A percentile compares a stretch with the other conserved stretches of the same genome.
These are phyloP conservation scores for Cyclotella kingstonii DNA, from an alignment of 108 stramenopile species.

Conservation along the genomic window DNA sequence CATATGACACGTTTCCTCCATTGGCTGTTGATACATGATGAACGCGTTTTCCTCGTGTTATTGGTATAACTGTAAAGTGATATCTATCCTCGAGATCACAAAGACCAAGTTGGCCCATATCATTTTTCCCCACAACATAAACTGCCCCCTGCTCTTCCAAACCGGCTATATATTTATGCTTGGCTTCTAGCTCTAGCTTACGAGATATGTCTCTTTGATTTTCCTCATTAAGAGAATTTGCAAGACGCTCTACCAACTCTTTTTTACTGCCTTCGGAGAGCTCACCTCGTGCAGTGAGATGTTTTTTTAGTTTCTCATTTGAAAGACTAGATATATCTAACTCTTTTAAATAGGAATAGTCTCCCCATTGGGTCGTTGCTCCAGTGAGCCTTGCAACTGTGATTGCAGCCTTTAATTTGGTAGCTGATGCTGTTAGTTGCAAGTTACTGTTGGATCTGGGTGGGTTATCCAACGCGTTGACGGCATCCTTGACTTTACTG, in stretches of 20 bases:
- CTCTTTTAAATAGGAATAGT: slow-evolving; percentile 6
- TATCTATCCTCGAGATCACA: slow-evolving; percentile 57
- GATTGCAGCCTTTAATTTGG: slow-evolving; percentile 11
- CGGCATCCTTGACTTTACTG: not conserved
- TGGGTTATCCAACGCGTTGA: not conserved
- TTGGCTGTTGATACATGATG: slow-evolving; percentile 48
- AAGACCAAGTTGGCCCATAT: slow-evolving; percentile 65
- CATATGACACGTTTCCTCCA: slow-evolving; percentile 49
- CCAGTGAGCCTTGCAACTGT: not conserved
- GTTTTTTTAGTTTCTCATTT: slow-evolving; percentile 26
- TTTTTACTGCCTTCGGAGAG: slow-evolving; percentile 50
- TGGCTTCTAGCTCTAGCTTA: slow-evolving; percentile 57
- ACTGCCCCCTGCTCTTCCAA: slow-evolving; percentile 75
- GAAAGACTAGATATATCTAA: slow-evolving; percentile 32
- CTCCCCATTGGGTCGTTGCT: slow-evolving; percentile 18
- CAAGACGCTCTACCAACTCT: slow-evolving; percentile 49
- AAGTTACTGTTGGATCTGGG: not conserved
- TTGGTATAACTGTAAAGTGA: slow-evolving; percentile 50
- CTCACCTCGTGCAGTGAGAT: slow-evolving; percentile 58
- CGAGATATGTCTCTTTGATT: slow-evolving; percentile 47
- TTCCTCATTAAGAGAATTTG: slow-evolving; percentile 57
- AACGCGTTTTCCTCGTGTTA: slow-evolving; percentile 53
- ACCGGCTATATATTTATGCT: slow-evolving; percentile 51
- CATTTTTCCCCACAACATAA: slow-evolving; percentile 53
- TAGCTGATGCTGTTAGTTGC: too few species aligned